Evolutionary conservation across 768 basidiomycete genomes (phyloP).

Genomic region (Xerocomellus chrysenteron): DNA sequence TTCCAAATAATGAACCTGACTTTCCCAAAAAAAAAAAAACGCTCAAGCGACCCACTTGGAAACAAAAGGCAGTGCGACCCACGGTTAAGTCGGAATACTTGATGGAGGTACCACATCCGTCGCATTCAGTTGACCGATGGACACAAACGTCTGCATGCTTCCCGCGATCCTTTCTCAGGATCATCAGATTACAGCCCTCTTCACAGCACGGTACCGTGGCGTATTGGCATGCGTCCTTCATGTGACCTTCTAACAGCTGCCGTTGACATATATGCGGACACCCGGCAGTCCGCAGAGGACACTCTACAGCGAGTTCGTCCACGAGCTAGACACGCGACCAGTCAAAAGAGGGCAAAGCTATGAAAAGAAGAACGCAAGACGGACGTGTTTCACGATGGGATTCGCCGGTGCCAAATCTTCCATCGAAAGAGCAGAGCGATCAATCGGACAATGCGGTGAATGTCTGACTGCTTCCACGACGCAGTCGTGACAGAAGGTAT

Average conservation of each 20-base stretch:
- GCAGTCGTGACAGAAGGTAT: constrained; percentile 87
- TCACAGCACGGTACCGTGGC: constrained; percentile 52
- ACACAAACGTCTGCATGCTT: constrained; percentile 40
- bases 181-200: constrained; percentile 41
- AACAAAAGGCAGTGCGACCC: constrained; percentile 14
- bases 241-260: constrained; percentile 60
- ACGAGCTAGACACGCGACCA: constrained; percentile 56
- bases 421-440: constrained; percentile 63
- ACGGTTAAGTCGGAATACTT: constrained; percentile 40
- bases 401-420: constrained; percentile 66
- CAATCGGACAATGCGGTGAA: constrained; percentile 78
- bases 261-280: constrained; percentile 66
- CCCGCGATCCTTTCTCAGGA: constrained; percentile 48
- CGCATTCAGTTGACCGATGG: constrained; percentile 39
- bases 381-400: constrained; percentile 65
- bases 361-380: constrained; percentile 13
- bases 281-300: constrained; percentile 57
- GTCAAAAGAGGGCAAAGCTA: constrained; percentile 6
- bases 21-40: background rate
- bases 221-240: constrained; percentile 61
- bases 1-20: constrained; percentile 39
- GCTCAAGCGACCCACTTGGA: constrained; percentile 2
- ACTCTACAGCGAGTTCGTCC: constrained; percentile 77
- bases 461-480: constrained; percentile 67
- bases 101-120: constrained; percentile 37